A percentile compares a stretch with the other conserved stretches of the same genome.
Conservation (phyloP, 2,329 filamentous ascomycete species). For the Cadophora sp. region DNA sequence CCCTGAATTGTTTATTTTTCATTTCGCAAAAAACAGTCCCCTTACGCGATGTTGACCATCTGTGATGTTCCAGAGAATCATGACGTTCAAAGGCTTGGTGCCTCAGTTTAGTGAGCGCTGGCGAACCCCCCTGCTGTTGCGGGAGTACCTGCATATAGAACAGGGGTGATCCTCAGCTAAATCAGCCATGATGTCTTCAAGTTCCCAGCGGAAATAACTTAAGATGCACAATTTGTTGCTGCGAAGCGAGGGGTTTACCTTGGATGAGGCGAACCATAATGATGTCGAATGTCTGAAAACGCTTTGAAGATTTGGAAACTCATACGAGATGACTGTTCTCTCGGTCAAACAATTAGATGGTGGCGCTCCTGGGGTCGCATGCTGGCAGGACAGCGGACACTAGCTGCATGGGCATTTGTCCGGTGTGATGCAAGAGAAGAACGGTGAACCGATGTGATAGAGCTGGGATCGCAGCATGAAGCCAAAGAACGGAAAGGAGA, state of each 20-base stretch:
- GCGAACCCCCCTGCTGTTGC: background rate
- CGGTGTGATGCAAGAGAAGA: background rate
- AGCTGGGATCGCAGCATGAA: slow-evolving; percentile 14
- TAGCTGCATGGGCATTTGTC: background rate
- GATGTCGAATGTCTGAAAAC: background rate
- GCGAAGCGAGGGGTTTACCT: background rate
- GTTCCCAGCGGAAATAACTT: background rate
- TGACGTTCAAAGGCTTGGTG: background rate
- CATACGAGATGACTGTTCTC: background rate
- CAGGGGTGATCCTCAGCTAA: slow-evolving; percentile 7
- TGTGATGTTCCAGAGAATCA: too few species aligned
- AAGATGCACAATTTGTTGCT: background rate
- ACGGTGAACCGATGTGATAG: slow-evolving; percentile 5
- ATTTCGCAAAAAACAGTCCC: background rate
- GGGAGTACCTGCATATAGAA: slow-evolving; percentile 24
- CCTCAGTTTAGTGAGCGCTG: background rate
- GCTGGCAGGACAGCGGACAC: background rate
- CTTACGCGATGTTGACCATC: too few species aligned
- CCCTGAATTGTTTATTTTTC: background rate
- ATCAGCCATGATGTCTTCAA: slow-evolving; percentile 7
- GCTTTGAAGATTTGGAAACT: background rate
- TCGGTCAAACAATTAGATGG: slow-evolving; percentile 5
- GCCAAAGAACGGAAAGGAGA: background rate
- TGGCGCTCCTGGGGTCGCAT: slow-evolving; percentile 8
- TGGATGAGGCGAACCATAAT: background rate